phyloP scores from a whole-genome alignment of 495 filamentous ascomycete species.

The Podospora comata region DNA sequence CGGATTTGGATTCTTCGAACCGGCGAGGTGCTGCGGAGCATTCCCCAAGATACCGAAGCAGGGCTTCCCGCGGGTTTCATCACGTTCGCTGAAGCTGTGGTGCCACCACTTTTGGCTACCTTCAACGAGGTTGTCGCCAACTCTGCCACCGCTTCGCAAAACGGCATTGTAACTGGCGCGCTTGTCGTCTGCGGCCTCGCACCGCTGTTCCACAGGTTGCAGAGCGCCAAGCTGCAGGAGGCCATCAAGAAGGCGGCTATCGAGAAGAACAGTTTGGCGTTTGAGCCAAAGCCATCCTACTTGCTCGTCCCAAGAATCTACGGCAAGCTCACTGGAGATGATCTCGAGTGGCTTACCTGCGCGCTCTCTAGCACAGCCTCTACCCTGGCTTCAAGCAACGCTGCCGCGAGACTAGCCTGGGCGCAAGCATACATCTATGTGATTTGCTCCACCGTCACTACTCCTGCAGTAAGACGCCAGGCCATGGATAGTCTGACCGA shows the following conservation, averaged over 20 bases:
- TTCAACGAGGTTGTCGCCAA: slow-evolving; percentile 76
- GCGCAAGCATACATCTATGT: slow-evolving; percentile 76
- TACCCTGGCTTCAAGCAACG: slow-evolving; percentile 30
- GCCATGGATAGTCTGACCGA: slow-evolving; percentile 56
- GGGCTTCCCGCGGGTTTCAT: slow-evolving; percentile 44
- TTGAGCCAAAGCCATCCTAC: slow-evolving; percentile 76
- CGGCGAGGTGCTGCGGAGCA: slow-evolving; percentile 67
- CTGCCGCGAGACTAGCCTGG: slow-evolving; percentile 58
- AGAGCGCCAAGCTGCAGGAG: slow-evolving; percentile 40
- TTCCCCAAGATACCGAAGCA: slow-evolving; percentile 42
- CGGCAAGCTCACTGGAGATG: slow-evolving; percentile 71
- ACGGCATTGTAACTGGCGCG: slow-evolving; percentile 67
- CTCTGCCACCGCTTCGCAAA: slow-evolving; percentile 70
- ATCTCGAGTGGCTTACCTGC: slow-evolving; percentile 70
- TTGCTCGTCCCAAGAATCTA: slow-evolving; percentile 80
- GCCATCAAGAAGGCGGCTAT: slow-evolving; percentile 59
- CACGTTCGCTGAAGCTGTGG: slow-evolving; percentile 55
- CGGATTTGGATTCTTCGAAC: slow-evolving; percentile 74
- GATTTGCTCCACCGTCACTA: slow-evolving; percentile 58
- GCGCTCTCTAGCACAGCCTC: slow-evolving; percentile 62
- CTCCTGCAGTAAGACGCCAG: slow-evolving; percentile 56
- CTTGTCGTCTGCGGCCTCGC: slow-evolving; percentile 68
- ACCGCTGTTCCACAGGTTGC: slow-evolving; percentile 42
- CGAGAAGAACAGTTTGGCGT: slow-evolving; percentile 57
- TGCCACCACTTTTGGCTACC: slow-evolving; percentile 65